phyloP scores from a whole-genome alignment of 345 rosid genomes.

The Hirschfeldia incana region DNA sequence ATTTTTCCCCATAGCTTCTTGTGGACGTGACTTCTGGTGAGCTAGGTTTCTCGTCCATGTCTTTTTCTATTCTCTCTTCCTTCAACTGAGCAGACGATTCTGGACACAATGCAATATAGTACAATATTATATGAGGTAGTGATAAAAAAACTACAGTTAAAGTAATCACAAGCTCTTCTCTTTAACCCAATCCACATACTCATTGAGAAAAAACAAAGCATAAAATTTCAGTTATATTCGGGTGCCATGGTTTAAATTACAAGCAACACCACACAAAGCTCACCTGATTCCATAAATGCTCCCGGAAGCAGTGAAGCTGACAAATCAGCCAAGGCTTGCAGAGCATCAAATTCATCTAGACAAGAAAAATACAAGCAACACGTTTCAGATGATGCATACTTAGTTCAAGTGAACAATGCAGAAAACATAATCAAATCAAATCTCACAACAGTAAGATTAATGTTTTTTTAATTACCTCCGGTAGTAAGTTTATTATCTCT shows the following conservation, averaged over 20 bases:
- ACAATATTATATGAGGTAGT: neutral
- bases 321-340: constrained; percentile 78
- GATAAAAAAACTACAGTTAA: constrained; percentile 12
- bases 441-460: constrained; percentile 5
- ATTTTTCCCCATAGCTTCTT: constrained; percentile 45
- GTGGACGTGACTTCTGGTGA: constrained; percentile 57
- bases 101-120: constrained; percentile 37
- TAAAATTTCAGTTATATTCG: constrained; percentile 11
- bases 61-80: constrained; percentile 54
- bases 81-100: constrained; percentile 72
- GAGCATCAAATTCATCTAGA: constrained; percentile 77
- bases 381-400: constrained; percentile 16
- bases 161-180: neutral
- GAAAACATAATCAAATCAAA: constrained; percentile 12
- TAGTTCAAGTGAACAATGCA: constrained; percentile 1
- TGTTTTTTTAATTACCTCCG: constrained; percentile 52
- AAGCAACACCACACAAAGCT: constrained; percentile 22
- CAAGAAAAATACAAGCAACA: constrained; percentile 13
- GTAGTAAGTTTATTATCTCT: constrained; percentile 58
- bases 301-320: constrained; percentile 56
- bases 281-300: constrained; percentile 71
- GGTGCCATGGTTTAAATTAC: constrained; percentile 4
- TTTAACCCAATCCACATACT: constrained; percentile 11
- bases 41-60: constrained; percentile 53
- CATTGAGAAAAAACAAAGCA: neutral